Percentiles rank a stretch among this genome's conserved stretches.
Evolutionary conservation across 108 stramenopile species (phyloP).

Genomic region (Pseudonitzschia multiseries): DNA sequence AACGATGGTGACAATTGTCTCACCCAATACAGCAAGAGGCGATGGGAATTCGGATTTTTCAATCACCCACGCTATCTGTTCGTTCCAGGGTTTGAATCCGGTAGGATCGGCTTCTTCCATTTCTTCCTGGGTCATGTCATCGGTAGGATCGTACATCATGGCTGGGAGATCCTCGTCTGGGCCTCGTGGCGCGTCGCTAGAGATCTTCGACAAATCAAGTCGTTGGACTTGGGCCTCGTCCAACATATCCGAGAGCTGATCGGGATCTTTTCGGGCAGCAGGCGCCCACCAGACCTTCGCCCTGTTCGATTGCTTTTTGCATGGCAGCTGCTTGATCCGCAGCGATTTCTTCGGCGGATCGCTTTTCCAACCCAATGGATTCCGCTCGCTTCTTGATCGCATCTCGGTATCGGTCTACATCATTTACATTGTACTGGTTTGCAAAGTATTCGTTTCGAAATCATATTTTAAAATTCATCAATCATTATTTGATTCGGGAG

Average conservation of each 20-base stretch:
- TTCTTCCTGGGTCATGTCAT: conserved; percentile 79
- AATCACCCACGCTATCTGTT: conserved; percentile 58
- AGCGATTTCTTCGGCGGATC: conserved; percentile 56
- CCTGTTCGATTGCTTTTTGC: conserved; percentile 15
- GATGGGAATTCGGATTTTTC: conserved; percentile 57
- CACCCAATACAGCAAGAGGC: conserved; percentile 43
- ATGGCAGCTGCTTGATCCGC: conserved; percentile 52
- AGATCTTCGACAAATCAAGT: conserved; percentile 68
- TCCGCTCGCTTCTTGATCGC: conserved; percentile 66
- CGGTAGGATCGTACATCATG: conserved; percentile 69
- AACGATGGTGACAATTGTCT: conserved; percentile 56
- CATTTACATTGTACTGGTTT: conserved; percentile 40
- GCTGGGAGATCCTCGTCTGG: conserved; percentile 38
- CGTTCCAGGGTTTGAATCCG: conserved; percentile 48
- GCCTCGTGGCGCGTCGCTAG: conserved; percentile 33
- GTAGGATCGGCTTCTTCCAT: conserved; percentile 70
- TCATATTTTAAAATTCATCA: neutral
- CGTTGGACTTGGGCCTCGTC: neutral
- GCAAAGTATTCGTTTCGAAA: neutral
- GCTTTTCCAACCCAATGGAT: conserved; percentile 65
- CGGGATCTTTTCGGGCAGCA: conserved; percentile 14
- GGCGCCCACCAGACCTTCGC: conserved; percentile 1
- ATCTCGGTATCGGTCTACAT: conserved; percentile 58
- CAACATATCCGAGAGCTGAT: conserved; percentile 8
- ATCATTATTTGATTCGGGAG: neutral